A percentile compares a stretch with the other conserved stretches of the same genome.
phyloP scores from a whole-genome alignment of 1,139 yeast species.

The Lodderomyces elongisporus region DNA sequence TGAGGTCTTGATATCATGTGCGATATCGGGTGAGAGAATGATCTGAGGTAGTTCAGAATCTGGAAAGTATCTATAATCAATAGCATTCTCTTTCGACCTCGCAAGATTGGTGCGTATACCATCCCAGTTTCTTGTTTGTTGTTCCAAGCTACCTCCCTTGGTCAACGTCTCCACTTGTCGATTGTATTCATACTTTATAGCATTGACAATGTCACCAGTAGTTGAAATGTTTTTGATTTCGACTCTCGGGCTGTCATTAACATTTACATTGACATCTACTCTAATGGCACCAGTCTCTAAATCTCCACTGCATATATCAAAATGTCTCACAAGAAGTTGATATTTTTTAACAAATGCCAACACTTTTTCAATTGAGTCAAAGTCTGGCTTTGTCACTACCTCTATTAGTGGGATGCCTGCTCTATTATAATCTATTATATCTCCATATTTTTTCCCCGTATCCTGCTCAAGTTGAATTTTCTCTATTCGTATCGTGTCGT shows the following conservation, averaged over 20 bases:
- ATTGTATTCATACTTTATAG: conserved; percentile 68
- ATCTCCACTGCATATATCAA: conserved; percentile 81
- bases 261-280: conserved; percentile 87
- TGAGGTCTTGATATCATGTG: conserved; percentile 27
- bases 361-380: conserved; percentile 62
- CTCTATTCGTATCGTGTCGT: conserved; percentile 48
- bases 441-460: conserved; percentile 64
- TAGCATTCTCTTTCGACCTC: conserved; percentile 73
- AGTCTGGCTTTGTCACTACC: conserved; percentile 87
- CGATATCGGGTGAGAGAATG: conserved; percentile 34
- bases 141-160: conserved; percentile 31
- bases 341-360: conserved; percentile 76
- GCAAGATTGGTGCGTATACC: conserved; percentile 61
- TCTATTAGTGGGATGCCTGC: conserved; percentile 85
- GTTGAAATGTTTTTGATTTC: conserved; percentile 89
- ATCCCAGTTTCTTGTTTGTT: conserved; percentile 92
- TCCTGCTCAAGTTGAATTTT: conserved; percentile 92
- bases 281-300: conserved; percentile 93
- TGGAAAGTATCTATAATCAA: conserved; percentile 91
- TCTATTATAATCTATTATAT: conserved; percentile 75
- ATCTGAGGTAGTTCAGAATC: conserved; percentile 81
- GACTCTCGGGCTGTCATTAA: conserved; percentile 65
- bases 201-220: conserved; percentile 72
- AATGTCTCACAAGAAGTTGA: conserved; percentile 62
- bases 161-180: conserved; percentile 53